phyloP scores from a whole-genome alignment of 1,284 basidiomycete species.

The Porogramme epimiltina region DNA sequence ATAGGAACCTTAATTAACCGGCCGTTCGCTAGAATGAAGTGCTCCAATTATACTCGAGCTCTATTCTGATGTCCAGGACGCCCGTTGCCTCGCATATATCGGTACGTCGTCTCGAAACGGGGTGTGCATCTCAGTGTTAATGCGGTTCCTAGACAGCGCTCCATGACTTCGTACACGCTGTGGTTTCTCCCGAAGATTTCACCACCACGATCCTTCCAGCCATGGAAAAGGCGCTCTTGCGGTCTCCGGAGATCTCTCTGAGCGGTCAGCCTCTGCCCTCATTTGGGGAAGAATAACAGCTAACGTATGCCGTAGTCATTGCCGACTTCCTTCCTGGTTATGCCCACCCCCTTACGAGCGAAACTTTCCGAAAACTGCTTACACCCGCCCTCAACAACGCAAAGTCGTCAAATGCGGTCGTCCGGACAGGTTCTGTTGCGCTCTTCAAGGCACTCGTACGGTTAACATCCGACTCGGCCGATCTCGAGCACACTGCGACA shows the following conservation, averaged over 20 bases:
- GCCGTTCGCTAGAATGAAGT: constrained; percentile 46
- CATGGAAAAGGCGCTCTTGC: constrained; percentile 73
- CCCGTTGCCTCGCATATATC: constrained; percentile 50
- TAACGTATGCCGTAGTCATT: constrained; percentile 41
- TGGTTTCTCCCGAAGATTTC: constrained; percentile 55
- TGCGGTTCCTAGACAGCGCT: constrained; percentile 45
- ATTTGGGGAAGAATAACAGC: neutral
- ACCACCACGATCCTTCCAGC: constrained; percentile 54
- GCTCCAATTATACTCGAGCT: constrained; percentile 50
- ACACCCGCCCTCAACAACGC: constrained; percentile 67
- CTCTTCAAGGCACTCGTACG: constrained; percentile 63
- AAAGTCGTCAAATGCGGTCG: constrained; percentile 75
- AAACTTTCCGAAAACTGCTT: constrained; percentile 65
- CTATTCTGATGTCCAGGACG: constrained; percentile 60
- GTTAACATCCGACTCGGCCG: constrained; percentile 33
- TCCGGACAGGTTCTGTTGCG: constrained; percentile 58
- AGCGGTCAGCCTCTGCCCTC: constrained; percentile 41
- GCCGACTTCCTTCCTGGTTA: constrained; percentile 61
- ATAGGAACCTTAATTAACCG: neutral
- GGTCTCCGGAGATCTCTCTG: constrained; percentile 74
- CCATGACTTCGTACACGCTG: constrained; percentile 60
- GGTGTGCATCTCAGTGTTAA: constrained; percentile 12
- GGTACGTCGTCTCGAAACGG: too few relatives aligned
- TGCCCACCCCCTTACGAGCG: constrained; percentile 50
- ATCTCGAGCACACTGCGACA: constrained; percentile 48